A percentile compares a stretch with the other conserved stretches of the same genome.
Evolutionary conservation across 371 early-diverging fungal species (phyloP).

Genomic region (Apophysomyces trapeziformis): DNA sequence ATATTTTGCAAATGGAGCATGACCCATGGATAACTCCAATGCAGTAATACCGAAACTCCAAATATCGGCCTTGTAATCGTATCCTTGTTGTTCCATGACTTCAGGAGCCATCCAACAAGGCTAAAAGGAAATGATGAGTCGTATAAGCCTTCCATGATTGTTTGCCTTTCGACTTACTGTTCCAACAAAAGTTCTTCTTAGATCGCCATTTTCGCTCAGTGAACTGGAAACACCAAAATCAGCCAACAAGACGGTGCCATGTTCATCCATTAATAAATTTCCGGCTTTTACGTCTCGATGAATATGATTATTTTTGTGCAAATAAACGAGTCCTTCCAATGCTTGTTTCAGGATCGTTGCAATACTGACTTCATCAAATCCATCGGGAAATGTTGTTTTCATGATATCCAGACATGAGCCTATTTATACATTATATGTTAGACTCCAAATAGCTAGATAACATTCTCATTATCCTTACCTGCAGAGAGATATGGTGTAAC

Average conservation of each 20-base stretch:
- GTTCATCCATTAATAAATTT: constrained; percentile 84
- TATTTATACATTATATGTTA: neutral
- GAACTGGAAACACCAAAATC: constrained; percentile 92
- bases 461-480: constrained; percentile 23
- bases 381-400: constrained; percentile 81
- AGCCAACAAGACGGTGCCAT: constrained; percentile 83
- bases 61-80: constrained; percentile 91
- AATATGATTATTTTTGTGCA: constrained; percentile 88
- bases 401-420: constrained; percentile 88
- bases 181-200: constrained; percentile 91
- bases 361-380: constrained; percentile 82
- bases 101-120: constrained; percentile 95
- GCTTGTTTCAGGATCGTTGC: constrained; percentile 89
- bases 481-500: constrained; percentile 68
- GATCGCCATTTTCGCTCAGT: constrained; percentile 78
- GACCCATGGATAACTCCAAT: constrained; percentile 89
- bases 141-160: no score
- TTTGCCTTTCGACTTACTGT: constrained; percentile 45
- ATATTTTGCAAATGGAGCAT: constrained; percentile 91
- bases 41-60: constrained; percentile 95
- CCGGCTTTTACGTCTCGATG: constrained; percentile 94
- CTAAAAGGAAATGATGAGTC: constrained; percentile 16
- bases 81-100: constrained; percentile 79
- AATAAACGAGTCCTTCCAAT: constrained; percentile 82
- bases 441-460: neutral